Base-by-base conservation (phyloP, 306 rosid genomes). In the Quercus wislizeni region DNA sequence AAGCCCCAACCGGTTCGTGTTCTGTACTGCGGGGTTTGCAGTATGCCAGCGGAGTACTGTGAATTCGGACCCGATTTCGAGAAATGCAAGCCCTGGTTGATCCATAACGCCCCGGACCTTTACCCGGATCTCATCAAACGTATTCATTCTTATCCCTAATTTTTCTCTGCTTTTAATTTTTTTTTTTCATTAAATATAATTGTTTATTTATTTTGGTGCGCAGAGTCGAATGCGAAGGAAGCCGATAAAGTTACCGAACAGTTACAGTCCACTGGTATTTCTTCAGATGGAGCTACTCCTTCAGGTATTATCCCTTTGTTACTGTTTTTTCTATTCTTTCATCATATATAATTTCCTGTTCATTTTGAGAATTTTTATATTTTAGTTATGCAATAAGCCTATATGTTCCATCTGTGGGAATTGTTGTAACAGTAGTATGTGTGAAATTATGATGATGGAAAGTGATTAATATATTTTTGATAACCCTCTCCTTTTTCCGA, bases 51-150 rank as follows among this genome's bases (percentile, higher is more conserved):
- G 0, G 99, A 93, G 73, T 96, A 89, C 86, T 96, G 99, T 64
- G 99, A 96, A 84, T 93, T 91, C 85, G 98, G 99, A 78, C 86
- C 98, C 80, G 97, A 96, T 93, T 91, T 96, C 81, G 97, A 87
- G 41, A 91, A 90, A 87, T 96, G 99, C 91, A 96, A 93, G 84
- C 99, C 99, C 83, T 96, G 99, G 99, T 88, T 96, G 91, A 86
- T 96, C 88, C 93, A 88, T 67, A 91, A 96, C 78, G 98, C 88
- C 49, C 96, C 98, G 3, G 87, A 90, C 80, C 69, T 91, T 15
- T 96, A 91, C 78, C 99, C 98, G 13, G 88, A 93, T 90, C 97
- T 96, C 75, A 73, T 90, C 51, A 87, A 87, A 86, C 98, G 99
- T 93, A 11, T 12, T 12, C 23, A 21, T 35, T 23, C 7, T 55